Percentiles rank a stretch among this genome's conserved stretches.
These are phyloP conservation scores for Papiliotrema terrestris DNA, from an alignment of 1,284 basidiomycete species.

Conservation along the genomic window DNA sequence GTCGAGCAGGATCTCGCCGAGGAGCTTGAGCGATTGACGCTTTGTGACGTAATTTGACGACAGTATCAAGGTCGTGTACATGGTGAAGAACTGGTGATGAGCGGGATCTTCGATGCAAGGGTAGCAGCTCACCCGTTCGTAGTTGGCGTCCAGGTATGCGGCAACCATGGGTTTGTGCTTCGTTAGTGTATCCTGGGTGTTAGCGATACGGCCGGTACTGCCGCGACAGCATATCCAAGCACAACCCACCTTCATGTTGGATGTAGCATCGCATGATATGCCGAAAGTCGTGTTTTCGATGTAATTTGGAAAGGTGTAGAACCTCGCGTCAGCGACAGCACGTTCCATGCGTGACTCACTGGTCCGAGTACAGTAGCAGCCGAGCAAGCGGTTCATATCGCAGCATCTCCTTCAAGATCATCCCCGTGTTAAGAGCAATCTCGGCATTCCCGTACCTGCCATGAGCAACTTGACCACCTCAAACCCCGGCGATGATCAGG, in stretches of 20 bases:
- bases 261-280: slow-evolving; percentile 95
- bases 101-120: neutral
- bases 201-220: neutral
- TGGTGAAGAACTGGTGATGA: slow-evolving; percentile 76
- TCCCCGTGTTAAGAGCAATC: slow-evolving; percentile 93
- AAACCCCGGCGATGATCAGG: neutral
- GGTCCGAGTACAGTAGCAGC: slow-evolving; percentile 85
- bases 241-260: slow-evolving; percentile 71
- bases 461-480: neutral
- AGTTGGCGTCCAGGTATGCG: slow-evolving; percentile 91
- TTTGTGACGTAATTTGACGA: slow-evolving; percentile 99
- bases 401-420: slow-evolving; percentile 97
- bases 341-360: slow-evolving; percentile 56
- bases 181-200: slow-evolving; percentile 72
- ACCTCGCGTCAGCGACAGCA: slow-evolving; percentile 55
- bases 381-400: slow-evolving; percentile 87
- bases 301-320: slow-evolving; percentile 94
- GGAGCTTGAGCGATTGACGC: slow-evolving; percentile 93
- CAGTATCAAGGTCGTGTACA: slow-evolving; percentile 86
- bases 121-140: slow-evolving; percentile 68
- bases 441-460: slow-evolving; percentile 84
- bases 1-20: slow-evolving; percentile 96
- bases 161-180: slow-evolving; percentile 97
- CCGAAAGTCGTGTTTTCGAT: slow-evolving; percentile 98
- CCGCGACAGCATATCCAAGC: neutral